A percentile compares a stretch with the other conserved stretches of the same genome.
phyloP scores from a whole-genome alignment of 192 early-diverging fungal species.

The Entophlyctis helioformis region DNA sequence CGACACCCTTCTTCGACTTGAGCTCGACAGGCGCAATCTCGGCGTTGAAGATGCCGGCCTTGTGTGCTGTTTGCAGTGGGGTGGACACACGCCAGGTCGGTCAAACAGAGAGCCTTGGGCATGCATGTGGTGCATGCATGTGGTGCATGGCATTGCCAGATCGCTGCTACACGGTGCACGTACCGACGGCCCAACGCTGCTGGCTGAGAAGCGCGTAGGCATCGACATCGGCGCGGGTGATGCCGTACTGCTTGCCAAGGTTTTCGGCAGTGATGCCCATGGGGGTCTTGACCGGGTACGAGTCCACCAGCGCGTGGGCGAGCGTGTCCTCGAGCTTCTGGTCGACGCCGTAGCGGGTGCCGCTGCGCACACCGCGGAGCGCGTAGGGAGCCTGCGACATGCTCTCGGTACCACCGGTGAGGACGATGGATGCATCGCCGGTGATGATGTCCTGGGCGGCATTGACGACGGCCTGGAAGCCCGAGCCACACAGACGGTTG shows the following conservation, averaged over 20 bases:
- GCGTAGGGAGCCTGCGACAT: constrained; percentile 91
- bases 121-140: too few species aligned
- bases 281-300: constrained; percentile 64
- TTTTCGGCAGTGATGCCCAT: constrained; percentile 97
- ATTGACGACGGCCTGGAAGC: constrained; percentile 90
- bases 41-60: constrained; percentile 58
- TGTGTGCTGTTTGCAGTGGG: constrained; percentile 34
- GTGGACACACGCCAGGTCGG: background rate
- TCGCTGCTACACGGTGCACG: too few species aligned
- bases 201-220: constrained; percentile 71
- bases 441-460: constrained; percentile 83
- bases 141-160: too few species aligned
- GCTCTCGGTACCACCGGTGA: constrained; percentile 85
- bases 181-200: constrained; percentile 74
- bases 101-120: background rate
- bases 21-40: constrained; percentile 81
- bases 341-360: constrained; percentile 78
- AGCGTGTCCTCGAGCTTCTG: constrained; percentile 80
- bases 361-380: constrained; percentile 68
- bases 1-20: constrained; percentile 62
- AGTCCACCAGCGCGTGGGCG: constrained; percentile 73
- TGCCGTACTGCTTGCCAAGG: constrained; percentile 69
- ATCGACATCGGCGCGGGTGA: constrained; percentile 76
- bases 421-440: constrained; percentile 72
- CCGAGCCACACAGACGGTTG: constrained; percentile 94